Conservation (phyloP, 2,329 filamentous ascomycete genomes). For the Aspergillus pseudoterreus region DNA sequence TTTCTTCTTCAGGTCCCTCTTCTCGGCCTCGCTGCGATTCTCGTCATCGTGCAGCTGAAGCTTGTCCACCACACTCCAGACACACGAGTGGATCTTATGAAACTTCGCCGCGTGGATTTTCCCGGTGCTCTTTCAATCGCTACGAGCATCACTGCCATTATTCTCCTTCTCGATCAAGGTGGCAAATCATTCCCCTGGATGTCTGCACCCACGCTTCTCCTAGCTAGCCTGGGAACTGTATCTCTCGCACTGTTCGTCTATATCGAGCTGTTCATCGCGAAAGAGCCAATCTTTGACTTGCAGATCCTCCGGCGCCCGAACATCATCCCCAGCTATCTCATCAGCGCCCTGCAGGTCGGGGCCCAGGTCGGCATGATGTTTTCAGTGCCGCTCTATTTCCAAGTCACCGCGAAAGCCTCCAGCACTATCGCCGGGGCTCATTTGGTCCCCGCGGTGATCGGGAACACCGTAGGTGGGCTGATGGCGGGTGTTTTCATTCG, state of each 20-base stretch:
- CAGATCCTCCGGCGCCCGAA: constrained; percentile 31
- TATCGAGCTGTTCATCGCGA: constrained; percentile 28
- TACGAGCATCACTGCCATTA: constrained; percentile 41
- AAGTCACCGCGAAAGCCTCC: constrained; percentile 56
- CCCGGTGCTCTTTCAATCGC: constrained; percentile 50
- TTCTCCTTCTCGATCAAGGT: constrained; percentile 49
- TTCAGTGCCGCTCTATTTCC: constrained; percentile 66
- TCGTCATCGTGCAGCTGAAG: constrained; percentile 45
- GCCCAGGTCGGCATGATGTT: constrained; percentile 64
- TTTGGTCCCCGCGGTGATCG: constrained; percentile 63
- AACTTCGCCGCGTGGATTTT: constrained; percentile 56
- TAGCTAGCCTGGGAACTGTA: constrained; percentile 11
- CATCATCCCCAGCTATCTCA: constrained; percentile 30
- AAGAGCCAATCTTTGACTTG: constrained; percentile 35
- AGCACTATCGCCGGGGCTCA: constrained; percentile 59
- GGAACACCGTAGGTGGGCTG: constrained; percentile 62
- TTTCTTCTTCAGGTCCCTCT: constrained; percentile 28
- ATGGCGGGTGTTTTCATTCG: constrained; percentile 57
- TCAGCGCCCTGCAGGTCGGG: constrained; percentile 51
- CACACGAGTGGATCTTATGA: constrained; percentile 17
- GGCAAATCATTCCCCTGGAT: constrained; percentile 40
- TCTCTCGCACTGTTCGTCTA: constrained; percentile 23
- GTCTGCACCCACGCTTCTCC: constrained; percentile 18
- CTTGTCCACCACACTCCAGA: constrained; percentile 4
- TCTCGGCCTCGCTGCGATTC: constrained; percentile 25